A percentile compares a stretch with the other conserved stretches of the same genome.
These are phyloP conservation scores for Cubamyces sp. DNA, from an alignment of 768 basidiomycete genomes.

Conservation along the genomic window DNA sequence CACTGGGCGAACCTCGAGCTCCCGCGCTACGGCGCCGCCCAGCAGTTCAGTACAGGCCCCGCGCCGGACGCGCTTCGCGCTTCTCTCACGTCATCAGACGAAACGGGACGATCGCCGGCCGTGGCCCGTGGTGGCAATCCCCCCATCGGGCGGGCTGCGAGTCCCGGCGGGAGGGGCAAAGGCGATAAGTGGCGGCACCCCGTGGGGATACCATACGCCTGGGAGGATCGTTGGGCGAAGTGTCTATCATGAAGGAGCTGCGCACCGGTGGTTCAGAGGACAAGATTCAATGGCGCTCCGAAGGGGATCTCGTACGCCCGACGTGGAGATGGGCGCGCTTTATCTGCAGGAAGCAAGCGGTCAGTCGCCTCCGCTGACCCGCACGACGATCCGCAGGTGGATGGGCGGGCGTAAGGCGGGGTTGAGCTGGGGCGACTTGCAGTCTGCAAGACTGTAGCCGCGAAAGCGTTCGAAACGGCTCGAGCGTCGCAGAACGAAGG, in stretches of 20 bases:
- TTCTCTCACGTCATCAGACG: constrained; percentile 8
- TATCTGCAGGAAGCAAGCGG: too few relatives aligned
- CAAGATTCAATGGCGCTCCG: background rate
- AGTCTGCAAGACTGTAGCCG: too few relatives aligned
- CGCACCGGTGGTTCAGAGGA: background rate
- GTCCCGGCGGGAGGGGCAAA: background rate
- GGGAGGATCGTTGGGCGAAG: background rate
- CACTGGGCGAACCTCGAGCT: background rate
- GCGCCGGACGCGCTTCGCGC: background rate
- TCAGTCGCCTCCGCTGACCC: background rate
- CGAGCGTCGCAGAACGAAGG: too few relatives aligned
- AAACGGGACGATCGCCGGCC: constrained; percentile 15
- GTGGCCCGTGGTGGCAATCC: constrained; percentile 3
- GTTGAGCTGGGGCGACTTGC: too few relatives aligned
- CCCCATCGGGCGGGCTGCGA: background rate
- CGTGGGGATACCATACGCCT: constrained; percentile 16
- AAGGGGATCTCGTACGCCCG: too few relatives aligned
- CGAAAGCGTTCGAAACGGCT: too few relatives aligned
- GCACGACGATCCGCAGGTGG: constrained; percentile 8
- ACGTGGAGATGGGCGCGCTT: too few relatives aligned
- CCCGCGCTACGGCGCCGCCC: background rate
- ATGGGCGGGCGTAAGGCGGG: background rate
- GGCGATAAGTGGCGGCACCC: background rate
- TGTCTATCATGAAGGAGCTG: constrained; percentile 8
- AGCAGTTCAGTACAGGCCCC: constrained; percentile 9